Percentiles rank a stretch among this genome's conserved stretches.
These are phyloP conservation scores for Primulina huaijiensis DNA, from an alignment of 257 asterid species.

Conservation along the genomic window DNA sequence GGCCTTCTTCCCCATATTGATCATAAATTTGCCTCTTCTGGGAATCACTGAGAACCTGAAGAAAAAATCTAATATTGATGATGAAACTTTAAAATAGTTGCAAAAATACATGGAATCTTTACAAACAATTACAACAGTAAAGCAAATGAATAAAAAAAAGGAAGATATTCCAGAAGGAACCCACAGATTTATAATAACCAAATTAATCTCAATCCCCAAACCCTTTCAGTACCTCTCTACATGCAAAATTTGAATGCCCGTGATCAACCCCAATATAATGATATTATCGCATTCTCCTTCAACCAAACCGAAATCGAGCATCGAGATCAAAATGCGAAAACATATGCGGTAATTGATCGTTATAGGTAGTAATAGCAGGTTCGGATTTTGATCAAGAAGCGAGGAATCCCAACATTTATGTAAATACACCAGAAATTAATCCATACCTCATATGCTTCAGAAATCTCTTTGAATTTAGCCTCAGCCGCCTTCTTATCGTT, in stretches of 20 bases:
- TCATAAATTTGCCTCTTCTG: slow-evolving; percentile 80
- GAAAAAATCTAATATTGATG: not conserved
- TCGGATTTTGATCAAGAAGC: not conserved
- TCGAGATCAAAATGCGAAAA: not conserved
- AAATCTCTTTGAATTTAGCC: slow-evolving; percentile 78
- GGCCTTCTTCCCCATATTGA: slow-evolving; percentile 90
- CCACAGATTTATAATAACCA: not conserved
- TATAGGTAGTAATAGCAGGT: not conserved
- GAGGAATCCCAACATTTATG: not conserved
- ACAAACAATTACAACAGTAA: not conserved
- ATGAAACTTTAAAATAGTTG: not conserved
- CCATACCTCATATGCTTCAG: slow-evolving; percentile 82
- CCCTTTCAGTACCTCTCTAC: not conserved
- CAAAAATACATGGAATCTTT: no score
- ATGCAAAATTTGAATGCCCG: not conserved
- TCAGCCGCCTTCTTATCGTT: slow-evolving; percentile 78
- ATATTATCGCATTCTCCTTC: no score
- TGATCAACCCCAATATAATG: slow-evolving; percentile 2
- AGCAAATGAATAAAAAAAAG: not conserved
- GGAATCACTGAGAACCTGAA: slow-evolving; percentile 78
- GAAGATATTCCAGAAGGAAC: not conserved
- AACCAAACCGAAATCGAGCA: slow-evolving; percentile 3
- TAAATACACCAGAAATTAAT: not conserved
- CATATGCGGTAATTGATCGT: not conserved
- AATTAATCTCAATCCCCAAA: not conserved